phyloP scores from a whole-genome alignment of 208 protist genomes.

The Trypanosoma avium region DNA sequence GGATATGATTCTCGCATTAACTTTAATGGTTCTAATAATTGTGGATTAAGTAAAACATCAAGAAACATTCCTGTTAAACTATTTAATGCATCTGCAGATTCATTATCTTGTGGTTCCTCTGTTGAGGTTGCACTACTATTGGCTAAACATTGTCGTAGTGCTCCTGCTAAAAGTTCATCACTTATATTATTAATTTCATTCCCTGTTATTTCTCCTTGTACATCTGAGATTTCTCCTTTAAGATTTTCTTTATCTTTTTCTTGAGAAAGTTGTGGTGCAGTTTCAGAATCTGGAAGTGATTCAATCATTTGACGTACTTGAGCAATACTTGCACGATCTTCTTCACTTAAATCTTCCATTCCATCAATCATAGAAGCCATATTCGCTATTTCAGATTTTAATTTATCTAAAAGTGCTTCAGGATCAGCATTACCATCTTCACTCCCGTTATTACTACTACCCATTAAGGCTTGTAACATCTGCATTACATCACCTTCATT shows the following conservation, averaged over 20 bases:
- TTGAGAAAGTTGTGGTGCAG: background rate
- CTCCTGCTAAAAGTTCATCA: too few relatives aligned
- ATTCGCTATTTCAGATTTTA: constrained; percentile 34
- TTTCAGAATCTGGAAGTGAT: constrained; percentile 25
- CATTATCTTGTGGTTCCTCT: too few relatives aligned
- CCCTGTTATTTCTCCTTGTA: background rate
- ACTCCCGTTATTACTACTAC: constrained; percentile 27
- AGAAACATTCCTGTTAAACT: constrained; percentile 48
- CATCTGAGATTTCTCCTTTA: too few relatives aligned
- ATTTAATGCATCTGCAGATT: background rate
- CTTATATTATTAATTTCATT: background rate
- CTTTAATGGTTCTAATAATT: constrained; percentile 58
- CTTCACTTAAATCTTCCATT: constrained; percentile 8
- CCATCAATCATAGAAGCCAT: constrained; percentile 4
- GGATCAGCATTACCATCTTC: constrained; percentile 43
- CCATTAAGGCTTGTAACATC: constrained; percentile 26
- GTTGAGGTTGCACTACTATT: too few relatives aligned
- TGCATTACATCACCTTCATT: constrained; percentile 27
- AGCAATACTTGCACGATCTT: constrained; percentile 14
- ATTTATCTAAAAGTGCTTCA: constrained; percentile 37
- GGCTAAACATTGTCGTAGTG: too few relatives aligned
- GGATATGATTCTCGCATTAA: constrained; percentile 70
- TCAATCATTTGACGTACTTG: constrained; percentile 45
- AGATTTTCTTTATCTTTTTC: too few relatives aligned
- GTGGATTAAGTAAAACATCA: constrained; percentile 41